Conservation (phyloP, 305 asterid species). For the Rubia occidens region DNA sequence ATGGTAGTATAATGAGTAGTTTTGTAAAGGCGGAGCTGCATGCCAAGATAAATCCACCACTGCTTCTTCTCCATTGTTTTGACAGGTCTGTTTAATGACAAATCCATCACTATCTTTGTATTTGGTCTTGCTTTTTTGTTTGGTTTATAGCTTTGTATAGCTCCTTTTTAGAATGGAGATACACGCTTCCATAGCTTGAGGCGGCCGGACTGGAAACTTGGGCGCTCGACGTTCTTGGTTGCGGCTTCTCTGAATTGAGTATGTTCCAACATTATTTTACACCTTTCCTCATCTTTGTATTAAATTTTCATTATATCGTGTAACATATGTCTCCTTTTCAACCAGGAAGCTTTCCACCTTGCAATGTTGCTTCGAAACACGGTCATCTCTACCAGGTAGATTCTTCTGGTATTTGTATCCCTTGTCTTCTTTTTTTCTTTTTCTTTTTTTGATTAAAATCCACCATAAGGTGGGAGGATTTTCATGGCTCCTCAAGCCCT, state of each 20-base stretch:
- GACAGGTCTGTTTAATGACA: conserved; percentile 51
- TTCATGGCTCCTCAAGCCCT: too few relatives aligned
- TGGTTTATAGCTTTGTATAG: conserved; percentile 54
- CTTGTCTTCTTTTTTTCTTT: not conserved
- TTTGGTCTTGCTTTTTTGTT: conserved; percentile 18
- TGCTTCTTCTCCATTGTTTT: conserved; percentile 90
- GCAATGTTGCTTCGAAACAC: conserved; percentile 71
- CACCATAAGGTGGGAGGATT: too few relatives aligned
- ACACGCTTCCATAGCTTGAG: conserved; percentile 73
- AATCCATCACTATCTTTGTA: conserved; percentile 16
- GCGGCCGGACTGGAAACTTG: conserved; percentile 75
- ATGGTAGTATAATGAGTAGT: conserved; percentile 59
- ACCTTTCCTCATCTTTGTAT: not conserved
- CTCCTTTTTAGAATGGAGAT: conserved; percentile 96
- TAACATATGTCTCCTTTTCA: conserved; percentile 14
- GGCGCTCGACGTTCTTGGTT: conserved; percentile 85
- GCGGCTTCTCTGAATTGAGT: conserved; percentile 95
- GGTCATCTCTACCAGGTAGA: conserved; percentile 81
- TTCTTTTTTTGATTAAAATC: too few relatives aligned
- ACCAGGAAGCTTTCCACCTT: conserved; percentile 56
- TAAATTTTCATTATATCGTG: not conserved
- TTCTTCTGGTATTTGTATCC: conserved; percentile 1
- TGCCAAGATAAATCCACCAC: conserved; percentile 37
- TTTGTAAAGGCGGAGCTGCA: conserved; percentile 56
- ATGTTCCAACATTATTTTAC: conserved; percentile 8